Conservation (phyloP, 2,329 filamentous ascomycete genomes). For the Conoideocrella luteorostrata region DNA sequence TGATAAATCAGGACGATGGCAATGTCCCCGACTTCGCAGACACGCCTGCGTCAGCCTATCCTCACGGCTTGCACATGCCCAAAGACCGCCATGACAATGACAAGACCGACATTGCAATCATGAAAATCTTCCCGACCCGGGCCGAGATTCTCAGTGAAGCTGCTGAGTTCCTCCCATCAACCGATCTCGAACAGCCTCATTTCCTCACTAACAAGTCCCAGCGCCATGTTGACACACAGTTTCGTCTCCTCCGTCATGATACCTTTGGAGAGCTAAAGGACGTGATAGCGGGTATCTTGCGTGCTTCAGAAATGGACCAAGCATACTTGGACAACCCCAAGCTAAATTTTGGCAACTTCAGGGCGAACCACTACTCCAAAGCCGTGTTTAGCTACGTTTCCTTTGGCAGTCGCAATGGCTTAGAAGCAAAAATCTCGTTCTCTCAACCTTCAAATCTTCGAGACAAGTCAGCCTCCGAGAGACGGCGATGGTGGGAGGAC, state of each 20-base stretch:
- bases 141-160: slow-evolving; percentile 41
- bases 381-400: no score
- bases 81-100: slow-evolving; percentile 39
- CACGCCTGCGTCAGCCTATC: neutral
- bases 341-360: no score
- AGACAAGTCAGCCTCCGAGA: no score
- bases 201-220: slow-evolving; percentile 25
- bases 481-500: no score
- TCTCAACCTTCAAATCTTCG: no score
- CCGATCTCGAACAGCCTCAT: no score
- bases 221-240: slow-evolving; percentile 48
- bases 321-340: slow-evolving; percentile 29
- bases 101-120: slow-evolving; percentile 35
- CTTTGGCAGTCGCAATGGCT: no score
- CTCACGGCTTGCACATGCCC: neutral
- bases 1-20: neutral
- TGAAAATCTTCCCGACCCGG: slow-evolving; percentile 42
- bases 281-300: no score
- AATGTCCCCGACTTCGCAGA: neutral
- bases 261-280: slow-evolving; percentile 47
- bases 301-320: no score
- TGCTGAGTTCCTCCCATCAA: slow-evolving; percentile 37
- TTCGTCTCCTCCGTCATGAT: slow-evolving; percentile 50
- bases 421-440: no score
- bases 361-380: no score